These are phyloP conservation scores for Chaetomiaceae sp. DNA, from an alignment of 2,329 filamentous ascomycete species.

Conservation along the genomic window DNA sequence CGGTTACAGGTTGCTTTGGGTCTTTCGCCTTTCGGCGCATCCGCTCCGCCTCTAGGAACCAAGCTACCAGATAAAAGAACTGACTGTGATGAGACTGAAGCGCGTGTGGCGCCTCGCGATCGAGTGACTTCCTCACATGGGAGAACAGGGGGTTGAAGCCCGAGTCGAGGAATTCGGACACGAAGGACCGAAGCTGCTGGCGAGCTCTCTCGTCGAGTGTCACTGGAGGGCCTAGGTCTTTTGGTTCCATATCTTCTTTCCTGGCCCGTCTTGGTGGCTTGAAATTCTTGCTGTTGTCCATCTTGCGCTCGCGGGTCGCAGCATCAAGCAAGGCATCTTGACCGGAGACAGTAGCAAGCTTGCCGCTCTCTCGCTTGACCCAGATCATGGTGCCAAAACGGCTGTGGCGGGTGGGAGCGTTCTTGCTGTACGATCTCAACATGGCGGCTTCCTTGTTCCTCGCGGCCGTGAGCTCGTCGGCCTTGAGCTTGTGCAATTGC, in stretches of 20 bases:
- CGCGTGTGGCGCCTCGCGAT: constrained; percentile 80
- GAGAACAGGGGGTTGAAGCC: constrained; percentile 90
- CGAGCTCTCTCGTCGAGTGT: constrained; percentile 69
- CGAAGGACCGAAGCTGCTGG: constrained; percentile 73
- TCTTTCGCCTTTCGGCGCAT: constrained; percentile 59
- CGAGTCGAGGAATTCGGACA: constrained; percentile 90
- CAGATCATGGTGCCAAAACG: constrained; percentile 97
- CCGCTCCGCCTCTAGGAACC: constrained; percentile 87
- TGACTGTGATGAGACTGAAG: constrained; percentile 73
- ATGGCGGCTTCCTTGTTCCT: constrained; percentile 82
- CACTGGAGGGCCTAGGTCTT: constrained; percentile 72
- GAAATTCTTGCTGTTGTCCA: constrained; percentile 88
- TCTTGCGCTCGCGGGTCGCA: constrained; percentile 71
- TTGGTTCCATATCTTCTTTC: constrained; percentile 59
- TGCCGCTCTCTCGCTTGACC: constrained; percentile 82
- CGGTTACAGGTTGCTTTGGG: constrained; percentile 37
- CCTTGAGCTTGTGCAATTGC: constrained; percentile 63
- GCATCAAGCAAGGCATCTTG: constrained; percentile 77
- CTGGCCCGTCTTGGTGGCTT: constrained; percentile 67
- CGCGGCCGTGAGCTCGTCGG: constrained; percentile 67
- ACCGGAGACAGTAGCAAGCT: constrained; percentile 80
- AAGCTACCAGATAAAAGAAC: constrained; percentile 87
- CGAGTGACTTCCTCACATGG: constrained; percentile 82
- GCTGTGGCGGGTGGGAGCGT: constrained; percentile 81
- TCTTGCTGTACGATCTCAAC: constrained; percentile 69